Base-by-base conservation (phyloP, 83 land plant species). In the Picea abies region DNA sequence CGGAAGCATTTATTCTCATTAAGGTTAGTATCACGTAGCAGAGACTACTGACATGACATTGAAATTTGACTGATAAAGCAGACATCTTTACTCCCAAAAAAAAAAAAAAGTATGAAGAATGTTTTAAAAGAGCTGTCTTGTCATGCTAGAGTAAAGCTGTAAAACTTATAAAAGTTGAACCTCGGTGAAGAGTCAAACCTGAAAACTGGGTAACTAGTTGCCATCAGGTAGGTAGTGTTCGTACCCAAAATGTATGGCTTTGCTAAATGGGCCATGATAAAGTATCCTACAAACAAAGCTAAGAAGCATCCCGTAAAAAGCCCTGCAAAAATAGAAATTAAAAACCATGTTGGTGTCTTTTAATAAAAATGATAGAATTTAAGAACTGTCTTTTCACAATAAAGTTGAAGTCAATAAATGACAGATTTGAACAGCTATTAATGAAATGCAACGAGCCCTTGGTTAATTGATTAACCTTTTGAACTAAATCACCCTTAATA, bases 251-350 rank as follows among this genome's bases (percentile, higher is more conserved):
- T 83, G 79, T 91, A 91, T 82, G 81, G 83, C 3, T 88, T 93
- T n/a, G 86, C 83, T 37, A 86, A 80, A 65, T 87, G 91, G 52
- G 95, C 91, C 90, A 88, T 90, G 75, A 90, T 86, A 11, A 90
- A 81, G 73, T 95, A 94, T 29, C 94, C 92, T 25, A 81, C 86
- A 76, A 91, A 80, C 22, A 91, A 82, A 23, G 96, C 96, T 12
- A 95, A 17, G 67, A 92, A 96, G 82, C 92, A 93, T 20, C 98
- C 98, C 17, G 94, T 85, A 79, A 95, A 96, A 4, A 96, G 82
- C 14, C 96, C 96, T 94, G 90, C 49, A 76, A 52, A 32, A 49
- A 19, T 56, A 2, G 58, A 56, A 56, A 56, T 56, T 12, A 11
- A 56, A 56, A 11, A 56, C 12, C 3, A 56, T 56, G 58, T 56